A percentile compares a stretch with the other conserved stretches of the same genome.
Conservation (phyloP, 192 early-diverging fungal species). For the Pilaira anomala region DNA sequence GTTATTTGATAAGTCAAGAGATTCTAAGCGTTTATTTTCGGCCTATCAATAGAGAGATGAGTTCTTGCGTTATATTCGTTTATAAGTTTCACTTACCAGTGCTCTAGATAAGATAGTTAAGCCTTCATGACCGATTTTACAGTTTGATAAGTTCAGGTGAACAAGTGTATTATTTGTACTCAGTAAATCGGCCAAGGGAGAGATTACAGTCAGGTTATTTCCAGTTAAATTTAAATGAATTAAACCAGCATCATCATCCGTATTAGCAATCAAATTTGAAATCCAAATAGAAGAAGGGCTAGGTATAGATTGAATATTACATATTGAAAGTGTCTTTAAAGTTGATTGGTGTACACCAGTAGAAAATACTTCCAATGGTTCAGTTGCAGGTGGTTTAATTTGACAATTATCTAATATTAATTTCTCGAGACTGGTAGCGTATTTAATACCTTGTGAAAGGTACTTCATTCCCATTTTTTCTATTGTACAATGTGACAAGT, state of each 20-base stretch:
- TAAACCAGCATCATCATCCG: background rate
- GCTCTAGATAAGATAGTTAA: conserved; percentile 43
- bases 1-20: conserved; percentile 22
- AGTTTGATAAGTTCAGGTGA: conserved; percentile 32
- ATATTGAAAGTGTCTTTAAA: background rate
- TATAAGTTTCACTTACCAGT: conserved; percentile 34
- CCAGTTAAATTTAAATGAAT: conserved; percentile 9
- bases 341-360: conserved; percentile 7
- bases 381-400: background rate
- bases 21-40: conserved; percentile 18
- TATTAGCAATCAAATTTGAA: background rate
- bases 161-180: background rate
- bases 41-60: background rate
- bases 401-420: conserved; percentile 6
- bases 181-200: conserved; percentile 1
- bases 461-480: conserved; percentile 14
- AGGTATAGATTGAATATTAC: background rate
- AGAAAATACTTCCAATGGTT: background rate
- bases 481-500: conserved; percentile 8
- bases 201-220: conserved; percentile 1
- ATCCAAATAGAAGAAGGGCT: conserved; percentile 3
- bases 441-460: conserved; percentile 9
- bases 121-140: conserved; percentile 43
- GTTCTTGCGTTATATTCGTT: background rate
- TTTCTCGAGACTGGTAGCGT: conserved; percentile 1